Evolutionary conservation across 2,329 filamentous ascomycete genomes (phyloP).

Genomic region (Sporothrix variecibatus): DNA sequence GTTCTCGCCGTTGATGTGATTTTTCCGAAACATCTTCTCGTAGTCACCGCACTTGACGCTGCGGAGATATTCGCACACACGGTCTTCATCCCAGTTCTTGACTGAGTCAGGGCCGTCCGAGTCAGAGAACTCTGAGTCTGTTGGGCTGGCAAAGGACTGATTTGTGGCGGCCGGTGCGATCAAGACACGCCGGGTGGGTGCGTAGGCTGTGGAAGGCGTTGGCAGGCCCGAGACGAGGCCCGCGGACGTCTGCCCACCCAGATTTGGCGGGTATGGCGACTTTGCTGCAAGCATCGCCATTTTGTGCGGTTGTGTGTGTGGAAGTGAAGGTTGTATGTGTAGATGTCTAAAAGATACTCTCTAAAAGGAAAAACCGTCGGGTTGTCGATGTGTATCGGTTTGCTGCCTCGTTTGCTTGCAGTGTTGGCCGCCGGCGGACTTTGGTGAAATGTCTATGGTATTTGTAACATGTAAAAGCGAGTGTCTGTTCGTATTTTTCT

Average conservation of each 20-base stretch:
- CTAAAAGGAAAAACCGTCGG: not conserved
- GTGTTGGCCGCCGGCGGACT: conserved; percentile 22
- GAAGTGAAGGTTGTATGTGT: conserved; percentile 43
- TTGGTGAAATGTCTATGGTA: not conserved
- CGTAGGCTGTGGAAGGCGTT: conserved; percentile 47
- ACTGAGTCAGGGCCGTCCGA: conserved; percentile 73
- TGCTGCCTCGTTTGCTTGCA: not conserved
- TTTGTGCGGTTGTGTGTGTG: not conserved
- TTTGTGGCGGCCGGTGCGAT: conserved; percentile 48
- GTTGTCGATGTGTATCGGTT: not conserved
- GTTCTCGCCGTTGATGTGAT: conserved; percentile 97
- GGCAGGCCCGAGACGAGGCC: conserved; percentile 48
- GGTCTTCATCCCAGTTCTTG: conserved; percentile 87
- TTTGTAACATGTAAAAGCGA: not conserved
- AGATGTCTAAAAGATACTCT: not conserved
- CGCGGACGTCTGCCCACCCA: conserved; percentile 49
- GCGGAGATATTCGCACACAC: conserved; percentile 86
- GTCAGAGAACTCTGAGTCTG: conserved; percentile 90
- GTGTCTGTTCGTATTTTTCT: not conserved
- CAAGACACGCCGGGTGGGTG: conserved; percentile 55
- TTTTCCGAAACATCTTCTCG: conserved; percentile 78
- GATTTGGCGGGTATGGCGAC: conserved; percentile 64
- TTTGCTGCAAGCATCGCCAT: conserved; percentile 80
- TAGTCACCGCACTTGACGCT: conserved; percentile 94
- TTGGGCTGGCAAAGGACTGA: conserved; percentile 75